Percentiles rank a stretch among this genome's conserved stretches.
phyloP scores from a whole-genome alignment of 2,329 filamentous ascomycete genomes.

The Diaporthe capsici region DNA sequence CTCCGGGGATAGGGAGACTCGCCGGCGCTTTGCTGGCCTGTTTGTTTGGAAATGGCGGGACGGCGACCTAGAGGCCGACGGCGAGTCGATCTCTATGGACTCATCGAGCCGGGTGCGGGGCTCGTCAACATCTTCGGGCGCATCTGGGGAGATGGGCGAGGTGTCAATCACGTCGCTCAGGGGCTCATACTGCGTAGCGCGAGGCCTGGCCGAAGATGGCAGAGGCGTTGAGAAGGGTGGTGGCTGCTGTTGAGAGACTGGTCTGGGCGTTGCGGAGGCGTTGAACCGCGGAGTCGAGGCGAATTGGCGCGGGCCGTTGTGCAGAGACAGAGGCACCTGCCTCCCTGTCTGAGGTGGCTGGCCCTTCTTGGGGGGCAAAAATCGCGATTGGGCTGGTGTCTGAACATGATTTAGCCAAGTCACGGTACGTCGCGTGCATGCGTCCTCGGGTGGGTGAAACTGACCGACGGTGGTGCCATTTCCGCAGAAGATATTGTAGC shows the following conservation, averaged over 20 bases:
- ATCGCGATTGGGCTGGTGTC: conserved; percentile 48
- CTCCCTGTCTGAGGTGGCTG: conserved; percentile 42
- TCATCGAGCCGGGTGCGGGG: conserved; percentile 34
- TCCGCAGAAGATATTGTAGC: too few species aligned
- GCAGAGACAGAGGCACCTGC: conserved; percentile 30
- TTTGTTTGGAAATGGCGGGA: conserved; percentile 25
- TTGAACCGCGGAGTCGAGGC: conserved; percentile 47
- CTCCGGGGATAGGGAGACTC: conserved; percentile 52
- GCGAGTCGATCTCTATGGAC: conserved; percentile 46
- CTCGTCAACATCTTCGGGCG: conserved; percentile 8
- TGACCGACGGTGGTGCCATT: conserved; percentile 40
- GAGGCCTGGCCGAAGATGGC: conserved; percentile 36
- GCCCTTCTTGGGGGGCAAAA: conserved; percentile 45
- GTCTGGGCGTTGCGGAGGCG: conserved; percentile 40
- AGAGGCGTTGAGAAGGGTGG: conserved; percentile 40
- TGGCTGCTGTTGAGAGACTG: conserved; percentile 40
- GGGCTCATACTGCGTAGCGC: conserved; percentile 42
- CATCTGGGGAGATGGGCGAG: conserved; percentile 42
- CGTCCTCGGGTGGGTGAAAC: neutral
- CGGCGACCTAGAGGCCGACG: conserved; percentile 42
- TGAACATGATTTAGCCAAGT: conserved; percentile 23
- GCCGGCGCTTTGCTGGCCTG: conserved; percentile 53
- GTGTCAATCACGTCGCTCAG: conserved; percentile 46
- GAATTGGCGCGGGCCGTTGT: conserved; percentile 43
- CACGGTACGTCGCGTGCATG: neutral